Evolutionary conservation across 2,329 filamentous ascomycete species (phyloP).

Genomic region (Trichoderma semiorbis): DNA sequence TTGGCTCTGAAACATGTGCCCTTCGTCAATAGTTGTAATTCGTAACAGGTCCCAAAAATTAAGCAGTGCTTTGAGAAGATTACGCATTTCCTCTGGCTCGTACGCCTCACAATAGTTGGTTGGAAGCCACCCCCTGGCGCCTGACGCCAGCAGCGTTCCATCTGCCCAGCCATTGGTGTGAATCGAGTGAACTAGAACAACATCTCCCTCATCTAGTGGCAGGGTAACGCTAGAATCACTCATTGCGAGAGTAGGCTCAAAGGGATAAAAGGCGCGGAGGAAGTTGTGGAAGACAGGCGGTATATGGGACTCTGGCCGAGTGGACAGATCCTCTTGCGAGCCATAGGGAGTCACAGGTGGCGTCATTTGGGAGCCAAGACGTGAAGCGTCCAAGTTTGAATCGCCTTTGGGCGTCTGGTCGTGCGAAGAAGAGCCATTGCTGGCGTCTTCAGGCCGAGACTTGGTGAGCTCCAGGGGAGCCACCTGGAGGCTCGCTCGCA

Average conservation of each 20-base stretch:
- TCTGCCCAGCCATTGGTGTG: conserved; percentile 99
- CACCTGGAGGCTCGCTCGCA: conserved; percentile 58
- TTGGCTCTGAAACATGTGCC: conserved; percentile 79
- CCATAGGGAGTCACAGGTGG: conserved; percentile 72
- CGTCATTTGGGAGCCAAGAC: conserved; percentile 63
- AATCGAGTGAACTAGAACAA: conserved; percentile 91
- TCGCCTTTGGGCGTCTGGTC: conserved; percentile 33
- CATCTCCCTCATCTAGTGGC: conserved; percentile 82
- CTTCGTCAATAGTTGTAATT: conserved; percentile 70
- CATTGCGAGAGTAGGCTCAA: conserved; percentile 73
- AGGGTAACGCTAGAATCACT: conserved; percentile 85
- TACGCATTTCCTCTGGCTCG: conserved; percentile 81
- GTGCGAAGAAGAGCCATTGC: conserved; percentile 31
- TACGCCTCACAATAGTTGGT: conserved; percentile 98
- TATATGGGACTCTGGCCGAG: conserved; percentile 39
- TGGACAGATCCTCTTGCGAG: conserved; percentile 56
- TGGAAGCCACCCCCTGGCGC: conserved; percentile 88
- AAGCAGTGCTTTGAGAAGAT: conserved; percentile 77
- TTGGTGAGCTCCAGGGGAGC: conserved; percentile 57
- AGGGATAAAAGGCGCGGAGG: conserved; percentile 88
- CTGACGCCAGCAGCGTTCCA: conserved; percentile 81
- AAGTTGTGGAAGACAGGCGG: conserved; percentile 86
- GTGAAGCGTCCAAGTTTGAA: conserved; percentile 24
- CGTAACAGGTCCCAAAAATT: conserved; percentile 90
- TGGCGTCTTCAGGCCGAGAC: conserved; percentile 27